Evolutionary conservation across 768 basidiomycete species (phyloP).

Genomic region (Hericium erinaceus): DNA sequence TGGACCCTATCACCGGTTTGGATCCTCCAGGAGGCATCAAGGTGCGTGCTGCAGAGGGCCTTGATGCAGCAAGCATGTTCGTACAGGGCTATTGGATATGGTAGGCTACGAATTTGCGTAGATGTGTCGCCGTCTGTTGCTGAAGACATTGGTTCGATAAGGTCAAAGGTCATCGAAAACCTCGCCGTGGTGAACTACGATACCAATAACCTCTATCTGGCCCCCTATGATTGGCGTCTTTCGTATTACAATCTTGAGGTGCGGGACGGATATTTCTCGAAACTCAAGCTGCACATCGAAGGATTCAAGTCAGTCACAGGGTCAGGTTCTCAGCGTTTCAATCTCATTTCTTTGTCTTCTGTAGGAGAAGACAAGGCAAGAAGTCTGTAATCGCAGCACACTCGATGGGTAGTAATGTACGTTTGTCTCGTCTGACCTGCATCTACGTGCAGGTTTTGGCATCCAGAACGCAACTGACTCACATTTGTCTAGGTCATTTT

Average conservation of each 20-base stretch:
- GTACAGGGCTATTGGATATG: constrained; percentile 95
- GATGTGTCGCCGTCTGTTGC: not conserved
- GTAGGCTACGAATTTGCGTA: constrained; percentile 27
- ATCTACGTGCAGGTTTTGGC: not conserved
- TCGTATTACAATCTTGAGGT: constrained; percentile 88
- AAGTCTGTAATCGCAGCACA: constrained; percentile 82
- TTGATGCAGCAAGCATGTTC: constrained; percentile 81
- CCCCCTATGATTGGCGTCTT: constrained; percentile 87
- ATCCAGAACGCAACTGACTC: too few species aligned
- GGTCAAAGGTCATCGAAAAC: constrained; percentile 92
- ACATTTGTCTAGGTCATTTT: constrained; percentile 28
- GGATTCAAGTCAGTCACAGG: constrained; percentile 46
- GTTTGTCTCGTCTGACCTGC: constrained; percentile 16
- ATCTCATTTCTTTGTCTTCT: too few species aligned
- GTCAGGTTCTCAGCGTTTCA: not conserved
- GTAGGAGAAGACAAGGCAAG: constrained; percentile 56
- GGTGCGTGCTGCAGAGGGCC: constrained; percentile 86
- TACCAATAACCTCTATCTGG: constrained; percentile 76
- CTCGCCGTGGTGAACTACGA: constrained; percentile 90
- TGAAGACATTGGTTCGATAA: constrained; percentile 16
- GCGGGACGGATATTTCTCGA: constrained; percentile 84
- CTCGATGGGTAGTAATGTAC: constrained; percentile 77
- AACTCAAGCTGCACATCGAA: constrained; percentile 75
- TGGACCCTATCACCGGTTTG: constrained; percentile 86
- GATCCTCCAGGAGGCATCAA: constrained; percentile 73